A percentile compares a stretch with the other conserved stretches of the same genome.
phyloP scores from a whole-genome alignment of 768 basidiomycete genomes.

The Leccinellum rugosiceps region DNA sequence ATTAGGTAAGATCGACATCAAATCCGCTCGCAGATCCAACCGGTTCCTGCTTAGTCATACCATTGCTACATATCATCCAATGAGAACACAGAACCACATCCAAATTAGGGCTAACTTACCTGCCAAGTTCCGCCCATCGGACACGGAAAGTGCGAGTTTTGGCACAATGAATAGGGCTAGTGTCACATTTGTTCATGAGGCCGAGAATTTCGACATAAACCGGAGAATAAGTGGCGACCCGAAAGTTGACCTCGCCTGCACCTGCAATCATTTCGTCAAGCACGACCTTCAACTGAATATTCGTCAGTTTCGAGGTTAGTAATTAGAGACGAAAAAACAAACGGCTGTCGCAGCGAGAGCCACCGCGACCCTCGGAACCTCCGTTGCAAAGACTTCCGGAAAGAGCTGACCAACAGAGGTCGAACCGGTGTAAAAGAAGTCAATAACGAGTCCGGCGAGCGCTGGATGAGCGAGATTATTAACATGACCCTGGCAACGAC shows the following conservation, averaged over 20 bases:
- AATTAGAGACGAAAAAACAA: not conserved
- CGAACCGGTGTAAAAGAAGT: conserved; percentile 5
- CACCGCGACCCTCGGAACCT: not conserved
- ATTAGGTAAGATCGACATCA: not conserved
- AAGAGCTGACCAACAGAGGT: not conserved
- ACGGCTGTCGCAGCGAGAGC: not conserved
- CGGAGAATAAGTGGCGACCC: not conserved
- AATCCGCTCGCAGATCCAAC: not conserved
- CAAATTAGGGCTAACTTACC: not conserved
- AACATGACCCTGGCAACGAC: not conserved
- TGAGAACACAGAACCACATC: not conserved
- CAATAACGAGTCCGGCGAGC: not conserved
- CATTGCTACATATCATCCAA: not conserved
- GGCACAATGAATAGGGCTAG: not conserved
- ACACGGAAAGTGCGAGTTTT: not conserved
- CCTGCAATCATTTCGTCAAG: not conserved
- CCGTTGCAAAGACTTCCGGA: not conserved
- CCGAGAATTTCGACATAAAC: not conserved
- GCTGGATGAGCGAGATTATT: conserved; percentile 7
- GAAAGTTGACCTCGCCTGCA: not conserved
- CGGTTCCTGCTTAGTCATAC: not conserved
- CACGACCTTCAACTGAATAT: not conserved
- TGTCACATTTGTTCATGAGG: not conserved
- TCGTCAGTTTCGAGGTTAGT: not conserved
- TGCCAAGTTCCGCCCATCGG: not conserved